phyloP scores from a whole-genome alignment of 2,329 filamentous ascomycete genomes.

The Penicillium crustosum region DNA sequence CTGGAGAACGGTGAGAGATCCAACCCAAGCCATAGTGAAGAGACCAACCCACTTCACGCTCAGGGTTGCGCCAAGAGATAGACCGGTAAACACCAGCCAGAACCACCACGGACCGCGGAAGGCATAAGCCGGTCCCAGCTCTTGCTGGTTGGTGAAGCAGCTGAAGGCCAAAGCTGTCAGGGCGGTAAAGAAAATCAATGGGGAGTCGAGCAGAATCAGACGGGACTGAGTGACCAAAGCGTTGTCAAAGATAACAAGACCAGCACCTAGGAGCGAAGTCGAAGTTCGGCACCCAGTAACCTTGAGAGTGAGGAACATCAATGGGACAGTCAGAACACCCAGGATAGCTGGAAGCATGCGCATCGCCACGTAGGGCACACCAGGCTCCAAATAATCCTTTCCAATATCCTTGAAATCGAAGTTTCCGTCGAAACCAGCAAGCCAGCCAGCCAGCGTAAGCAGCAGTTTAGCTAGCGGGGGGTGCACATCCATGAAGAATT shows the following conservation, averaged over 20 bases:
- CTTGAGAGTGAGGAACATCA: constrained; percentile 93
- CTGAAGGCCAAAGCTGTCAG: constrained; percentile 87
- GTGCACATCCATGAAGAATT: constrained; percentile 99
- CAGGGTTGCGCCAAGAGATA: constrained; percentile 82
- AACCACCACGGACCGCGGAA: constrained; percentile 97
- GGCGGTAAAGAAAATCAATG: constrained; percentile 88
- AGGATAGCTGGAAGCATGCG: constrained; percentile 86
- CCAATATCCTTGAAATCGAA: constrained; percentile 99
- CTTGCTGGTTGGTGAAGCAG: constrained; percentile 95
- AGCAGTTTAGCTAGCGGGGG: constrained; percentile 95
- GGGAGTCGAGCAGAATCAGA: constrained; percentile 92
- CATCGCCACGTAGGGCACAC: constrained; percentile 97
- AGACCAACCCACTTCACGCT: constrained; percentile 99
- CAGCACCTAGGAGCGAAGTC: constrained; percentile 78
- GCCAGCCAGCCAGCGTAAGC: constrained; percentile 89
- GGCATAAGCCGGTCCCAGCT: constrained; percentile 82
- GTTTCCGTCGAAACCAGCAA: constrained; percentile 89
- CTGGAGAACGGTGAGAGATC: constrained; percentile 83
- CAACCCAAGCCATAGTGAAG: constrained; percentile 98
- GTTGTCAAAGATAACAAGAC: constrained; percentile 92
- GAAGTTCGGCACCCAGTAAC: constrained; percentile 83
- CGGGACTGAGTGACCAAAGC: constrained; percentile 92
- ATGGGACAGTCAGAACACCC: constrained; percentile 83
- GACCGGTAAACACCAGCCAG: constrained; percentile 83
- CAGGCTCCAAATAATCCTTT: constrained; percentile 94